Conservation (phyloP, 2,329 filamentous ascomycete species). For the Sphaerulina vaccinii region DNA sequence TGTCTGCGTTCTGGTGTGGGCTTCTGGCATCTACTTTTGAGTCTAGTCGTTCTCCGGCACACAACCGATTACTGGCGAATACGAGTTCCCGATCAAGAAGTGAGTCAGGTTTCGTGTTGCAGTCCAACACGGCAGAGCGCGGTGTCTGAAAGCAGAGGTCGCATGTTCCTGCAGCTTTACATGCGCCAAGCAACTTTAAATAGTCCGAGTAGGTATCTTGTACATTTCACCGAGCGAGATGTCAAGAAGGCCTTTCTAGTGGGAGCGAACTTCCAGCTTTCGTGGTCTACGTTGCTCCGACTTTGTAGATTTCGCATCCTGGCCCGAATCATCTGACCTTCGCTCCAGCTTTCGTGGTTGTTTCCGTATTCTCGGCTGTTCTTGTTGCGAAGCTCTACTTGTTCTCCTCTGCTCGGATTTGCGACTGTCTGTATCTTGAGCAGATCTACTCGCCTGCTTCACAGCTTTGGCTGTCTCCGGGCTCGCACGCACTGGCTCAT, state of each 20-base stretch:
- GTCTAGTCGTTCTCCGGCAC: not conserved
- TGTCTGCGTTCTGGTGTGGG: not conserved
- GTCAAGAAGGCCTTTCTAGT: not conserved
- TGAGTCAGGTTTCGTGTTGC: conserved; percentile 2
- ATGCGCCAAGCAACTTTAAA: not conserved
- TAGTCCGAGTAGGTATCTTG: not conserved
- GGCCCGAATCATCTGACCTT: conserved; percentile 3
- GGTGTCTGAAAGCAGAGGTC: conserved; percentile 10
- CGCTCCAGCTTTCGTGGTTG: conserved; percentile 24
- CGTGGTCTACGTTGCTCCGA: conserved; percentile 14
- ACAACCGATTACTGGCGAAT: not conserved
- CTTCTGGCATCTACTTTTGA: not conserved
- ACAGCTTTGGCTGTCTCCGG: conserved; percentile 13
- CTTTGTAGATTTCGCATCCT: not conserved
- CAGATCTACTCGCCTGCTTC: conserved; percentile 9
- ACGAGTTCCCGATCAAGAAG: not conserved
- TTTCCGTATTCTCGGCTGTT: conserved; percentile 11
- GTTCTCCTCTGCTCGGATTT: not conserved
- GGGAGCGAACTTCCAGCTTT: conserved; percentile 18
- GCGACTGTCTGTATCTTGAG: not conserved
- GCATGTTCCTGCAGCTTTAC: not conserved
- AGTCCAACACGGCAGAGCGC: not conserved
- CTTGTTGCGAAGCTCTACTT: not conserved
- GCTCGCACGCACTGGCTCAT: conserved; percentile 10
- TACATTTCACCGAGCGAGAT: not conserved